Evolutionary conservation across 768 basidiomycete species (phyloP).

Genomic region (Termitomyces sp.): DNA sequence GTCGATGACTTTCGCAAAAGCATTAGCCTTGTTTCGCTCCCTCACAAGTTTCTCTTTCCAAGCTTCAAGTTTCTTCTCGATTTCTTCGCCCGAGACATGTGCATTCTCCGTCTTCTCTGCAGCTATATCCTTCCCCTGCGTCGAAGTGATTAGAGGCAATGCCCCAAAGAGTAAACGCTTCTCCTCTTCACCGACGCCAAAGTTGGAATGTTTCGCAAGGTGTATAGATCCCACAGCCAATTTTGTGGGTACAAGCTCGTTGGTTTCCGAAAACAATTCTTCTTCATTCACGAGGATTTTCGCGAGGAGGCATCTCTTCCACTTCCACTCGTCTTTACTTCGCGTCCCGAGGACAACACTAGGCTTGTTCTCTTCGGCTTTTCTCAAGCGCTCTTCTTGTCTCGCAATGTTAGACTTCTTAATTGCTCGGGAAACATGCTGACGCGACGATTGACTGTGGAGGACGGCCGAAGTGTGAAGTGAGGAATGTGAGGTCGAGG

Average conservation of each 20-base stretch:
- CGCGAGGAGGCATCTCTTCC: slow-evolving; percentile 63
- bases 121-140: slow-evolving; percentile 18
- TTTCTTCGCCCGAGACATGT: slow-evolving; percentile 5
- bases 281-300: slow-evolving; percentile 54
- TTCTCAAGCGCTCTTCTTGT: slow-evolving; percentile 37
- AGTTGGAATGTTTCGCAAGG: slow-evolving; percentile 52
- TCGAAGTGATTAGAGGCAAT: slow-evolving; percentile 48
- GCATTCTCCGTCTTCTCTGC: background rate
- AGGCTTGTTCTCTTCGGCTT: slow-evolving; percentile 36
- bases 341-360: slow-evolving; percentile 75
- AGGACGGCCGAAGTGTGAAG: slow-evolving; percentile 46
- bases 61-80: background rate
- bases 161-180: slow-evolving; percentile 61
- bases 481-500: slow-evolving; percentile 24
- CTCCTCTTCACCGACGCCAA: slow-evolving; percentile 57
- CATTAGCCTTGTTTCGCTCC: slow-evolving; percentile 42
- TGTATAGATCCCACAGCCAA: slow-evolving; percentile 32
- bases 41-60: slow-evolving; percentile 18
- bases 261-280: slow-evolving; percentile 28
- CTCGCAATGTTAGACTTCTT: slow-evolving; percentile 41
- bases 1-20: slow-evolving; percentile 70
- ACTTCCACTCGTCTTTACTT: slow-evolving; percentile 58
- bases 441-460: slow-evolving; percentile 24
- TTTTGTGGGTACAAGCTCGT: slow-evolving; percentile 19
- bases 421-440: slow-evolving; percentile 29